phyloP scores from a whole-genome alignment of 371 early-diverging fungal genomes.

The Capillidium heterosporum region DNA sequence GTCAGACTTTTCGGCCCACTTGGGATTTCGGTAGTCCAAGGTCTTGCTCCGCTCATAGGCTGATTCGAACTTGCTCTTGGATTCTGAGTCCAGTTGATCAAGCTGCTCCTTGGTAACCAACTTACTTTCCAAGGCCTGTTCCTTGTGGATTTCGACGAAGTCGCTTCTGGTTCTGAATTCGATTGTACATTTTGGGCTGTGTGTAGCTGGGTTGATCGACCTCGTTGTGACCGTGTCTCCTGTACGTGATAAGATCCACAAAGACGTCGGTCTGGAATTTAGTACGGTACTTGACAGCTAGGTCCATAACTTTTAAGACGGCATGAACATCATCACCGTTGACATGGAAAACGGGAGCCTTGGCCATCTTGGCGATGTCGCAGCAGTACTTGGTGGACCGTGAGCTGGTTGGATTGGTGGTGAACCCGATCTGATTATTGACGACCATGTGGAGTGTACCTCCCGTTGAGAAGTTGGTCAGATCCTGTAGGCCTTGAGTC shows the following conservation, averaged over 20 bases:
- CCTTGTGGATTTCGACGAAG: conserved; percentile 66
- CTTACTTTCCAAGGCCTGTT: conserved; percentile 23
- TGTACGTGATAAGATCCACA: conserved; percentile 80
- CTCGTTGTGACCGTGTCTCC: conserved; percentile 95
- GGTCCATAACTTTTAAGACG: conserved; percentile 60
- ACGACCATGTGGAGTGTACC: conserved; percentile 91
- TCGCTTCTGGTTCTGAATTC: conserved; percentile 63
- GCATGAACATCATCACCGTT: conserved; percentile 92
- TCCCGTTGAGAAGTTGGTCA: conserved; percentile 83
- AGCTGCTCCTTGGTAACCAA: conserved; percentile 20
- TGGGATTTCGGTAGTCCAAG: conserved; percentile 27
- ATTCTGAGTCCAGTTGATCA: conserved; percentile 26
- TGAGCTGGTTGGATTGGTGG: conserved; percentile 80
- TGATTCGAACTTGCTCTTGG: conserved; percentile 32
- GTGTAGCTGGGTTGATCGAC: conserved; percentile 94
- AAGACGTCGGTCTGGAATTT: conserved; percentile 84
- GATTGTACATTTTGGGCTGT: conserved; percentile 90
- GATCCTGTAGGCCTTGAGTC: conserved; percentile 75
- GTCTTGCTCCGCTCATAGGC: conserved; percentile 31
- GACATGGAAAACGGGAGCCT: conserved; percentile 88
- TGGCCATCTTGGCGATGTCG: conserved; percentile 88
- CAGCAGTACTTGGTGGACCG: conserved; percentile 79
- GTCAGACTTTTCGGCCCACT: background rate
- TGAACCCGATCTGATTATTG: conserved; percentile 95
- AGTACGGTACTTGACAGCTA: conserved; percentile 81